These are phyloP conservation scores for Dioszegia hungarica DNA, from an alignment of 768 basidiomycete genomes.

Conservation along the genomic window DNA sequence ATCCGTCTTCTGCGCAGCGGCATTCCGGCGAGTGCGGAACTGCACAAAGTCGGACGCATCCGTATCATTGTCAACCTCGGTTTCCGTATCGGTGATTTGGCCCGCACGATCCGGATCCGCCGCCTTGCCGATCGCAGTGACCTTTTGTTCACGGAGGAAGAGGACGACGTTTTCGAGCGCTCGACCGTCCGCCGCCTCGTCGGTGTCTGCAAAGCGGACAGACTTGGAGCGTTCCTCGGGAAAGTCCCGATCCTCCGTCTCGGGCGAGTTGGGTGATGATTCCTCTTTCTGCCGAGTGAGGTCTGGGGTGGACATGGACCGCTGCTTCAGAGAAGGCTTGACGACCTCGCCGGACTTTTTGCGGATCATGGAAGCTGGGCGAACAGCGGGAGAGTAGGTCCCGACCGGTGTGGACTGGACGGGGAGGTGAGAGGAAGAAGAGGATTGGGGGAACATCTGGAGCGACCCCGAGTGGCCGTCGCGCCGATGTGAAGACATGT, in stretches of 20 bases:
- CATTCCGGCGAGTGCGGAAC: conserved; percentile 43
- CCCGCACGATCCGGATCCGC: conserved; percentile 55
- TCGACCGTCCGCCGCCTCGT: conserved; percentile 54
- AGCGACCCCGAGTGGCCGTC: conserved; percentile 37
- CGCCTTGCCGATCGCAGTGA: conserved; percentile 70
- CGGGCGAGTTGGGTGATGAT: conserved; percentile 75
- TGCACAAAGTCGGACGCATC: conserved; percentile 43
- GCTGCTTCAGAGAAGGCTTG: conserved; percentile 80
- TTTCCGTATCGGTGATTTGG: conserved; percentile 54
- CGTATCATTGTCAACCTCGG: conserved; percentile 59
- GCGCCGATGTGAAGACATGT: conserved; percentile 13
- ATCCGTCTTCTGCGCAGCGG: conserved; percentile 35
- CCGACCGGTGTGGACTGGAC: conserved; percentile 1
- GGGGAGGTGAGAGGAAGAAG: conserved; percentile 22
- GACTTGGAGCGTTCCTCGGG: conserved; percentile 58
- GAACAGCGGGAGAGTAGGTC: conserved; percentile 6
- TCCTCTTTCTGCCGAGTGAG: conserved; percentile 52
- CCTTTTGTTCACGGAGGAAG: conserved; percentile 90
- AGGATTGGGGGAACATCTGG: conserved; percentile 34
- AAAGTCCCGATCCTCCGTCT: conserved; percentile 22
- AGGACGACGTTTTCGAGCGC: conserved; percentile 89
- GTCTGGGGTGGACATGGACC: conserved; percentile 55
- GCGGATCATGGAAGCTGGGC: conserved; percentile 56
- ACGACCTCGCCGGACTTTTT: conserved; percentile 94
- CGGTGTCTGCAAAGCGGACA: conserved; percentile 65